A percentile compares a stretch with the other conserved stretches of the same genome.
Conservation (phyloP, 2,329 filamentous ascomycete genomes). For the Cordyceps tenuipes region DNA sequence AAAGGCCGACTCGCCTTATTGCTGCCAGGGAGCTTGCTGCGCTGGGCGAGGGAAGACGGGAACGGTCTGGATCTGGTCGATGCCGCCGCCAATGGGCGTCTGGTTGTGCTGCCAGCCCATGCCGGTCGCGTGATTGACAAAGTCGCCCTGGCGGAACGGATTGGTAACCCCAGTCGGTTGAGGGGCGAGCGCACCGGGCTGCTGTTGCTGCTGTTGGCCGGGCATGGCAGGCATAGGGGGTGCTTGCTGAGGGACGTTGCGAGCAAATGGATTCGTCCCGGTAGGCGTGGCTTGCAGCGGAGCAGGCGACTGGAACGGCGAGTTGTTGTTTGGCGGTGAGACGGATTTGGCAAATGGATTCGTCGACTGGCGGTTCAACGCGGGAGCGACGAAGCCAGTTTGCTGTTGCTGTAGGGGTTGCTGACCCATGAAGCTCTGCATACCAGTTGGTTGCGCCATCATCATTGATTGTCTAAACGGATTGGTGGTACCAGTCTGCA, state of each 20-base stretch:
- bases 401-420: conserved; percentile 2
- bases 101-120: conserved; percentile 79
- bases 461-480: conserved; percentile 92
- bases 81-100: conserved; percentile 69
- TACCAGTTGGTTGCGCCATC: conserved; percentile 47
- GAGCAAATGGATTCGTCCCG: conserved; percentile 53
- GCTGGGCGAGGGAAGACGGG: conserved; percentile 79
- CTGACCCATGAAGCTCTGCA: conserved; percentile 24
- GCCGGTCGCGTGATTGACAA: conserved; percentile 82
- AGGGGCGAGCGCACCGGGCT: conserved; percentile 51
- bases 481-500: conserved; percentile 54
- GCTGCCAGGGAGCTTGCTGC: conserved; percentile 54
- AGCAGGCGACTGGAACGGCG: conserved; percentile 37
- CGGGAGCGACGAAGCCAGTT: conserved; percentile 24
- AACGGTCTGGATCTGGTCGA: conserved; percentile 71
- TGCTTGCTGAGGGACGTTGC: conserved; percentile 27
- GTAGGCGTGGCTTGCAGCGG: conserved; percentile 42
- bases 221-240: conserved; percentile 1
- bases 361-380: conserved; percentile 56
- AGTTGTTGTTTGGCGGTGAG: conserved; percentile 23
- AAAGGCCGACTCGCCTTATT: conserved; percentile 22
- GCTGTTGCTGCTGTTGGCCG: conserved; percentile 21
- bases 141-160: conserved; percentile 84
- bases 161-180: conserved; percentile 87
- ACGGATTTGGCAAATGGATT: conserved; percentile 73